A percentile compares a stretch with the other conserved stretches of the same genome.
Evolutionary conservation across 441 rosid species (phyloP).

Genomic region (Bocquillonia castaneifolia): DNA sequence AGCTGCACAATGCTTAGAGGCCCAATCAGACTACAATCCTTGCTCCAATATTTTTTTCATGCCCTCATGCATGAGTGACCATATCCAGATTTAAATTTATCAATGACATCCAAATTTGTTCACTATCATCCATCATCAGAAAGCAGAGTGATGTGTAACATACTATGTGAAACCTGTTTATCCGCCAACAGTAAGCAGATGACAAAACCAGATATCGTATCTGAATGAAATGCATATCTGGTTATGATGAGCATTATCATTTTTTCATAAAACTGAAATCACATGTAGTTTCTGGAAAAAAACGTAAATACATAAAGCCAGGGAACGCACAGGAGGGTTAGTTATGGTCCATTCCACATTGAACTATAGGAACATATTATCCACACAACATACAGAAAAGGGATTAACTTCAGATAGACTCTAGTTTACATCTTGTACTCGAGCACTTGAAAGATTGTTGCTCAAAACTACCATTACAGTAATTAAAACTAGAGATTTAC

Average conservation of each 20-base stretch:
- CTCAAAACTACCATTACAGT: background rate
- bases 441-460: background rate
- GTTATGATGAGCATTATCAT: background rate
- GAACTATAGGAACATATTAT: background rate
- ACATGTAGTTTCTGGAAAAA: background rate
- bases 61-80: too few relatives aligned
- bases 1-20: too few relatives aligned
- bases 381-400: background rate
- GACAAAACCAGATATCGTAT: background rate
- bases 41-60: too few relatives aligned
- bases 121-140: too few relatives aligned
- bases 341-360: background rate
- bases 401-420: background rate
- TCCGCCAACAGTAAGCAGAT: background rate
- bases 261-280: background rate
- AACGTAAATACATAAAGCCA: background rate
- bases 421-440: background rate
- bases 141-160: too few relatives aligned
- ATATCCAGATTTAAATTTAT: too few relatives aligned
- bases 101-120: too few relatives aligned
- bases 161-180: background rate
- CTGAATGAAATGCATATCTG: background rate
- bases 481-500: background rate
- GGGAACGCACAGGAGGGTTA: background rate
- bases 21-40: too few relatives aligned